phyloP scores from a whole-genome alignment of 176 grass and related monocot species.

The Musa schizocarpa region DNA sequence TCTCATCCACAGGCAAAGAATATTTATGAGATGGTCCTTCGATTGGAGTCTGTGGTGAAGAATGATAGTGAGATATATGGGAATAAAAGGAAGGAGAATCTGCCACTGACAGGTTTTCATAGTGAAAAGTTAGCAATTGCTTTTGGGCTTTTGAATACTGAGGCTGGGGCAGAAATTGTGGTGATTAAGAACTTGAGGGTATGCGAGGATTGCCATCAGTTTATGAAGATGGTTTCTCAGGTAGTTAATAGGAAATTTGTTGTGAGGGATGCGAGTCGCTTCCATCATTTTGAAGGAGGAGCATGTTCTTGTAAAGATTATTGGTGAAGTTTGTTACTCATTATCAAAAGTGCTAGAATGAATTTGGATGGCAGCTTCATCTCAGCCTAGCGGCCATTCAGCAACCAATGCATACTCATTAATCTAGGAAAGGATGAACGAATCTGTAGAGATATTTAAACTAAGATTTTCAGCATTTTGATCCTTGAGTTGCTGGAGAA shows the following conservation, averaged over 20 bases:
- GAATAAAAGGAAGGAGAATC: background rate
- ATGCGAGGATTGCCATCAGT: slow-evolving; percentile 53
- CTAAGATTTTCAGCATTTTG: too few species aligned
- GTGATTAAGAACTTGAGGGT: slow-evolving; percentile 80
- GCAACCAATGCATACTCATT: too few species aligned
- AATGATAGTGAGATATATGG: background rate
- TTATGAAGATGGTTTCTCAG: slow-evolving; percentile 38
- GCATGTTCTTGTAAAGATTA: slow-evolving; percentile 56
- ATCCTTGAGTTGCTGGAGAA: too few species aligned
- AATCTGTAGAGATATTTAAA: too few species aligned
- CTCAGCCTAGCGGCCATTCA: too few species aligned
- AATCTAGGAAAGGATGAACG: too few species aligned
- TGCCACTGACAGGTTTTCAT: slow-evolving; percentile 35
- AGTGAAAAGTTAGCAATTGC: slow-evolving; percentile 65
- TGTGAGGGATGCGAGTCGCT: slow-evolving; percentile 61
- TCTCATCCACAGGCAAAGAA: slow-evolving; percentile 47
- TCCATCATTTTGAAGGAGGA: slow-evolving; percentile 50
- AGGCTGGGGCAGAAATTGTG: slow-evolving; percentile 38
- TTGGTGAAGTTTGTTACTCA: slow-evolving; percentile 22
- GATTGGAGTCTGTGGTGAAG: slow-evolving; percentile 40
- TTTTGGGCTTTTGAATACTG: slow-evolving; percentile 46
- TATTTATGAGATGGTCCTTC: slow-evolving; percentile 43
- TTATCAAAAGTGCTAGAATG: background rate
- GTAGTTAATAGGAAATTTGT: slow-evolving; percentile 33
- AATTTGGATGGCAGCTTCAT: too few species aligned